Percentiles rank a stretch among this genome's conserved stretches.
These are phyloP conservation scores for Auricularia sp. DNA, from an alignment of 768 basidiomycete species.

Conservation along the genomic window DNA sequence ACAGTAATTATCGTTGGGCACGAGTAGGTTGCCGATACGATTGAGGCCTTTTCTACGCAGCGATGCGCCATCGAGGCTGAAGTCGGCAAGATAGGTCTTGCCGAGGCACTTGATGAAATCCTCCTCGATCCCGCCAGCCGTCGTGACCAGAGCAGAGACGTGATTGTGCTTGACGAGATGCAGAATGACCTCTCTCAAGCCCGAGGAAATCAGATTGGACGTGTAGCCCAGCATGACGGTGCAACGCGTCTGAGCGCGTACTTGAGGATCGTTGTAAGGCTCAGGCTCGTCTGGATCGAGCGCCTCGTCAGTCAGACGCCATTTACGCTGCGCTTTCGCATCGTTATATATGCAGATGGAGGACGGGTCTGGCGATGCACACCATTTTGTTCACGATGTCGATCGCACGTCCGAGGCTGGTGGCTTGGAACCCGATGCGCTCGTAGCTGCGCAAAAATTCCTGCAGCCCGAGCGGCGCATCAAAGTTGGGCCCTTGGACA, in stretches of 20 bases:
- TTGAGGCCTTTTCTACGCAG: conserved; percentile 88
- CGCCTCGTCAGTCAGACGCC: conserved; percentile 84
- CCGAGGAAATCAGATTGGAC: conserved; percentile 96
- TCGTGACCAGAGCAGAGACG: conserved; percentile 84
- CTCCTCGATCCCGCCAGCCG: conserved; percentile 96
- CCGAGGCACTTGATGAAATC: conserved; percentile 98
- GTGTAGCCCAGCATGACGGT: conserved; percentile 96
- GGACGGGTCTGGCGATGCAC: conserved; percentile 9
- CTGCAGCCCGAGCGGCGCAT: conserved; percentile 51
- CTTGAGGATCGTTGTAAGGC: conserved; percentile 43
- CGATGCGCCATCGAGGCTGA: conserved; percentile 82
- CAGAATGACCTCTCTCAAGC: conserved; percentile 83
- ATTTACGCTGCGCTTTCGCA: conserved; percentile 49
- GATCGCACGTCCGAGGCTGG: conserved; percentile 78
- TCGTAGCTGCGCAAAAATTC: conserved; percentile 70
- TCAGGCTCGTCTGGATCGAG: conserved; percentile 60
- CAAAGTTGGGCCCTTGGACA: conserved; percentile 84
- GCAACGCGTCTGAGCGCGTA: conserved; percentile 64
- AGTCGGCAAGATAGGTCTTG: conserved; percentile 91
- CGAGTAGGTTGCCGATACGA: conserved; percentile 88
- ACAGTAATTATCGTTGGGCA: conserved; percentile 99
- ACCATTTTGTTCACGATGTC: conserved; percentile 93
- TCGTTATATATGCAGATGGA: not conserved
- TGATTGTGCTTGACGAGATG: conserved; percentile 91
- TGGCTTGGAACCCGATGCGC: conserved; percentile 96